Conservation (phyloP, 1,139 yeast species). For the Debaryomyces subglobosus region DNA sequence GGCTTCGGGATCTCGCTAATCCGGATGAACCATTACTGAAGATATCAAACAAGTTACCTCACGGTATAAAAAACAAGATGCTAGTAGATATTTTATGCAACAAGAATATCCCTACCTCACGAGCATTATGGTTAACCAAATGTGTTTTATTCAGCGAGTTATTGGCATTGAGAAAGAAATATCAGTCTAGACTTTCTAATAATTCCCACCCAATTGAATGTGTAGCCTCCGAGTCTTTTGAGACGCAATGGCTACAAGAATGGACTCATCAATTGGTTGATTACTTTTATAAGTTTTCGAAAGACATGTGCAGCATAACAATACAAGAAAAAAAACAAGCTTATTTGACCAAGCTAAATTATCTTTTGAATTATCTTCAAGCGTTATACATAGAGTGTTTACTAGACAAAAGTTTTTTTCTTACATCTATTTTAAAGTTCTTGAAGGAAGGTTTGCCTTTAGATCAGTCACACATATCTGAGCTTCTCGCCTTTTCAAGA, state of each 20-base stretch:
- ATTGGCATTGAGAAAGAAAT: constrained; percentile 62
- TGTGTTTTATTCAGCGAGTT: constrained; percentile 86
- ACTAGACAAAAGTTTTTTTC: constrained; percentile 61
- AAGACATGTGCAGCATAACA: constrained; percentile 33
- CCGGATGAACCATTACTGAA: constrained; percentile 64
- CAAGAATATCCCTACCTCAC: constrained; percentile 66
- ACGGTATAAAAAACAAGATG: constrained; percentile 76
- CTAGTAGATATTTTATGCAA: constrained; percentile 72
- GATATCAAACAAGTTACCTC: constrained; percentile 83
- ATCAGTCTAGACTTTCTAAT: constrained; percentile 20
- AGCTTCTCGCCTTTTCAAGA: constrained; percentile 17
- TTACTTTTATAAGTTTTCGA: constrained; percentile 56
- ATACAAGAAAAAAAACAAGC: constrained; percentile 36
- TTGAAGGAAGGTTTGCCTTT: constrained; percentile 57
- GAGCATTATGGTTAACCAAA: constrained; percentile 90
- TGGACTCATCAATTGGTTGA: constrained; percentile 84
- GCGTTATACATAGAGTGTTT: constrained; percentile 70
- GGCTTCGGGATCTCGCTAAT: constrained; percentile 82
- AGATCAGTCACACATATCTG: constrained; percentile 28
- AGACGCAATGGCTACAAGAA: constrained; percentile 72
- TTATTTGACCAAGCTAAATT: constrained; percentile 60
- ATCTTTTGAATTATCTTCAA: constrained; percentile 60
- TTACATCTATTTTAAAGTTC: constrained; percentile 63
- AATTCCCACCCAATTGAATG: constrained; percentile 13
- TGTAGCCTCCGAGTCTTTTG: constrained; percentile 35